Evolutionary conservation across 768 basidiomycete genomes (phyloP), one percentile per base, ranked within the genome.

Genomic region (Pleurotus ostreatus): DNA sequence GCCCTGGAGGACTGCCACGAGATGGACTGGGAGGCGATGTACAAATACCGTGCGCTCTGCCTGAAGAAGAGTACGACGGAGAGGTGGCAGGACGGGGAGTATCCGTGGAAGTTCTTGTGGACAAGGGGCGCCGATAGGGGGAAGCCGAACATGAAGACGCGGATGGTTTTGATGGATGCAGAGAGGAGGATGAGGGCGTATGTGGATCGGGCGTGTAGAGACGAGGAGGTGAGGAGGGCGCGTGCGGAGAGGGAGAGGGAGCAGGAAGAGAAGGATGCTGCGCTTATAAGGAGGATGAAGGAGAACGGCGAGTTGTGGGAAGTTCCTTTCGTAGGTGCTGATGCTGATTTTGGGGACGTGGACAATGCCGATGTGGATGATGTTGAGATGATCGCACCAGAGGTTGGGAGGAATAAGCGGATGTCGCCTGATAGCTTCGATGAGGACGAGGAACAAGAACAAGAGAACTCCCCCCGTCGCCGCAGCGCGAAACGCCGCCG

Each of bases 21-120:
- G 7, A 69, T 73, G 57, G 78, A 79, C 48, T 63, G 70, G 57
- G 66, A 71, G 7, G 70, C 63, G 15, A 57, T 78, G 7, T 25
- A 44, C 20, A n/a, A 22, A n/a, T 44, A 44, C 20, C n/a, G 41
- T 6, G 20, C 16, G n/a, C 6, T 44, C 41, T 44, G 41, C 41
- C 12, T 16, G 41, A 44, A 44, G 41, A 11, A 13, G 9, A 44
- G 41, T 22, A 22, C n/a, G 12, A 44, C 41, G 6, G 41, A 22
- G 41, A n/a, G 41, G 20, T 44, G 41, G 41, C n/a, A 44, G 20
- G 41, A 44, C 41, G 41, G 41, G 8, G 41, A 44, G 41, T 44
- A 44, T 3, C 41, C 41, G n/a, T 44, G 20, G n/a, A 44, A 44
- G 20, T 22, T 22, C 7, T 16, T 44, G 41, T 44, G 41, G 41